Evolutionary conservation across 2,329 filamentous ascomycete genomes (phyloP).

Genomic region (Elsinoe batatas): DNA sequence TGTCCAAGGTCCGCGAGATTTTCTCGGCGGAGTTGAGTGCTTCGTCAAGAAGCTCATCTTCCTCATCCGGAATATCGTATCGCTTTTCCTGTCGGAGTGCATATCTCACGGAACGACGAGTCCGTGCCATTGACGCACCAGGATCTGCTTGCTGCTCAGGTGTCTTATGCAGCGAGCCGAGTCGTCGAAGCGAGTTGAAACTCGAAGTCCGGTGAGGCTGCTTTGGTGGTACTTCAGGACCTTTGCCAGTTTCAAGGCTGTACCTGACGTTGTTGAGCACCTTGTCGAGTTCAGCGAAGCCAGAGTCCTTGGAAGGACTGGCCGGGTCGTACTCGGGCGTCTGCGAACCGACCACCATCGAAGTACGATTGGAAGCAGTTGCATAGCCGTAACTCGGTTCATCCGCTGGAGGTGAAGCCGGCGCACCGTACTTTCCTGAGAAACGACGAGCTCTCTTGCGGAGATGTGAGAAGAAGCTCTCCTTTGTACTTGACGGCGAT

Average conservation of each 20-base stretch:
- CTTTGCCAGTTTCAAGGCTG: constrained; percentile 38
- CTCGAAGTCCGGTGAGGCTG: constrained; percentile 19
- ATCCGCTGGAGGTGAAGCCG: constrained; percentile 67
- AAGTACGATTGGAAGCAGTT: constrained; percentile 73
- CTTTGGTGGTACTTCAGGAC: constrained; percentile 7
- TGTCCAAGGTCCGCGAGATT: constrained; percentile 61
- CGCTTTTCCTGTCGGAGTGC: constrained; percentile 65
- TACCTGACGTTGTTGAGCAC: constrained; percentile 52
- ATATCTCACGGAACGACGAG: constrained; percentile 61
- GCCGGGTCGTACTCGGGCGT: background rate
- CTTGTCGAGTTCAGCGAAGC: constrained; percentile 51
- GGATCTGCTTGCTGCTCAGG: constrained; percentile 46
- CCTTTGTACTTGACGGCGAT: constrained; percentile 73
- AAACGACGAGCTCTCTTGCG: constrained; percentile 86
- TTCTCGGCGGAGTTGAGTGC: constrained; percentile 67
- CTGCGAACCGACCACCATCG: constrained; percentile 59
- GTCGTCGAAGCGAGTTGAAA: constrained; percentile 23
- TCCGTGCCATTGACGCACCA: constrained; percentile 66
- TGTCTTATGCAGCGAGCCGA: constrained; percentile 37
- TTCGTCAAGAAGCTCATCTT: constrained; percentile 91
- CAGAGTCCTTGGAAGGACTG: constrained; percentile 39
- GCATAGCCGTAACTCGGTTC: constrained; percentile 68
- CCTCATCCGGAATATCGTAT: constrained; percentile 92
- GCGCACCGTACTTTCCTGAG: constrained; percentile 79
- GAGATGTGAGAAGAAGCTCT: constrained; percentile 96